Evolutionary conservation across 768 basidiomycete species (phyloP), one percentile per base, ranked within the genome.

Genomic region (Pluteus cervinus): DNA sequence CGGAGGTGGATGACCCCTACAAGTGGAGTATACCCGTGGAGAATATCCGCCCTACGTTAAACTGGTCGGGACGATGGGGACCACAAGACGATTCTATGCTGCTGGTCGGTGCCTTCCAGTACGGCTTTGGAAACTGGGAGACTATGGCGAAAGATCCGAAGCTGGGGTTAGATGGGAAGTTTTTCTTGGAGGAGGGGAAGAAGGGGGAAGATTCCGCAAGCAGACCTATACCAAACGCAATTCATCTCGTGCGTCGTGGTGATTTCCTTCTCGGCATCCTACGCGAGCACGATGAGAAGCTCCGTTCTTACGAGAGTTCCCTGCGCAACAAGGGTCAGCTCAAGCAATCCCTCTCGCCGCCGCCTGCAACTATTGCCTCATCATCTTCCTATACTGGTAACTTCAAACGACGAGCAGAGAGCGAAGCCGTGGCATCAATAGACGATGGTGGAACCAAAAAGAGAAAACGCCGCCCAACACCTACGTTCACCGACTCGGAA

Each of bases 51-150:
- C 87, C 90, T 23, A 94, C 91, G 2, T 75, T 90, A 36, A 92
- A 92, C 54, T 98, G 96, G 94, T 90, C 88, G 25, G 91, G 93
- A 41, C 82, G 89, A 31, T 99, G 96, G 96, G 81, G 79, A 12
- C 77, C 84, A 22, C 76, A 80, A 44, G 92, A 98, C 48, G 96
- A 99, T 57, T 81, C 93, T 3, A 88, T 92, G 79, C 71, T 99
- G 12, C 75, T 99, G 24, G 83, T 97, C 32, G 96, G 96, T 24
- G 90, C 96, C 7, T 97, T 74, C 68, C 52, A 84, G 14, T 85
- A 98, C 49, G 96, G 96, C 14, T 94, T 98, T 55, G 94, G 93
- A 10, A 88, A 86, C 53, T 99, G 96, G 96, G 96, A 98, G 54
- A 74, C 76, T 17, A 98, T 98, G 72, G 76, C 79, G 39, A 88